Base-by-base conservation (phyloP, 164 flowering plant genomes). In the Vitis vinifera region DNA sequence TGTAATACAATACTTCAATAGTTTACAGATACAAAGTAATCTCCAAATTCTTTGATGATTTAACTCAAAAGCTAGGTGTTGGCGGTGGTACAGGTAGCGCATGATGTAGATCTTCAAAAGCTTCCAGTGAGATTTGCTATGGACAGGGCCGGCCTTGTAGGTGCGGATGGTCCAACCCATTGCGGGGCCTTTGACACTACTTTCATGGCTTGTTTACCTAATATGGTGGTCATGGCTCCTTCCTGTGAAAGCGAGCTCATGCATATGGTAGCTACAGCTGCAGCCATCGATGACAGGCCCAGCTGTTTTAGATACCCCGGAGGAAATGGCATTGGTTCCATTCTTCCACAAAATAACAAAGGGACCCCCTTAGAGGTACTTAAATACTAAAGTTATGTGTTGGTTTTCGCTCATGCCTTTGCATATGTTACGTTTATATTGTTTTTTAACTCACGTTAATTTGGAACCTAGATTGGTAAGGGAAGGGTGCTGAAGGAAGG, bases 171-270 rank as follows among this genome's bases (percentile, higher is more conserved):
- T 50, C 89, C 89, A 17, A 85, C 87, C 3, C 86, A 85, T 68
- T 79, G 85, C 58, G 85, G 87, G 8, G 84, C 85, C 27, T 85
- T 83, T 62, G 89, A 83, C 73, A 73, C 75, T 7, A 77, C 88
- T 19, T 85, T 65, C 73, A 78, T 85, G 86, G 88, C 86, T 47
- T 83, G 89, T 63, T 75, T 83, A 31, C 89, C 89, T 8, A 85
- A 85, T 70, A 85, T 85, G 85, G 85, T 85, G 71, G 89, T 85
- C 71, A 85, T 85, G 89, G 87, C 83, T 5, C 86, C 86, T 23
- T 79, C 86, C 4, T 73, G 74, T 55, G 86, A 85, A 49, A 51
- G 75, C 6, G 84, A 85, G 67, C 82, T 82, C 7, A 79, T 83
- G 78, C 79, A 81, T 74, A 85, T 85, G 85, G 77, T 85, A n/a